Conservation (phyloP, 495 filamentous ascomycete species). For the Neurospora terricola region DNA sequence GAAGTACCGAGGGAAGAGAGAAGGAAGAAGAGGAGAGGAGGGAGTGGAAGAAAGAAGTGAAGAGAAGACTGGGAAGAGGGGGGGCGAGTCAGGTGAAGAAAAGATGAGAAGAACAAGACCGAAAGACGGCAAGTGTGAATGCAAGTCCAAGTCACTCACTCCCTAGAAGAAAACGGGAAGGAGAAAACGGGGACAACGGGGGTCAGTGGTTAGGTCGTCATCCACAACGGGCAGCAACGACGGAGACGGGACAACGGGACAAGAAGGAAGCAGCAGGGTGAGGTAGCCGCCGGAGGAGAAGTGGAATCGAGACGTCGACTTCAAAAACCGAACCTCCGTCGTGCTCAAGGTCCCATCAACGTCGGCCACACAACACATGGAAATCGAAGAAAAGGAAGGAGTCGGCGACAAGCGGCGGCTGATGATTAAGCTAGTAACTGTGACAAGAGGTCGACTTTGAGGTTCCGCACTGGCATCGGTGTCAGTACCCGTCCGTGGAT, state of each 20-base stretch:
- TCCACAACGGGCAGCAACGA: background rate
- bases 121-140: background rate
- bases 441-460: background rate
- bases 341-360: background rate
- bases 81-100: background rate
- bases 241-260: background rate
- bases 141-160: background rate
- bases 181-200: background rate
- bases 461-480: slow-evolving; percentile 8
- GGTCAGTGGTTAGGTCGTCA: background rate
- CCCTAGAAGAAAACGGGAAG: background rate
- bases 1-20: background rate
- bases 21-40: background rate
- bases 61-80: background rate
- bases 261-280: background rate
- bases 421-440: slow-evolving; percentile 11
- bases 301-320: background rate
- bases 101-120: background rate
- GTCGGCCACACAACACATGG: background rate
- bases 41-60: background rate
- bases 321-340: background rate
- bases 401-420: background rate
- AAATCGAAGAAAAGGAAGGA: background rate
- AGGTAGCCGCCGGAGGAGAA: background rate
- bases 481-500: slow-evolving; percentile 19